These are phyloP conservation scores for Aureobasidium melanogenum DNA, from an alignment of 2,329 filamentous ascomycete species.

Conservation along the genomic window DNA sequence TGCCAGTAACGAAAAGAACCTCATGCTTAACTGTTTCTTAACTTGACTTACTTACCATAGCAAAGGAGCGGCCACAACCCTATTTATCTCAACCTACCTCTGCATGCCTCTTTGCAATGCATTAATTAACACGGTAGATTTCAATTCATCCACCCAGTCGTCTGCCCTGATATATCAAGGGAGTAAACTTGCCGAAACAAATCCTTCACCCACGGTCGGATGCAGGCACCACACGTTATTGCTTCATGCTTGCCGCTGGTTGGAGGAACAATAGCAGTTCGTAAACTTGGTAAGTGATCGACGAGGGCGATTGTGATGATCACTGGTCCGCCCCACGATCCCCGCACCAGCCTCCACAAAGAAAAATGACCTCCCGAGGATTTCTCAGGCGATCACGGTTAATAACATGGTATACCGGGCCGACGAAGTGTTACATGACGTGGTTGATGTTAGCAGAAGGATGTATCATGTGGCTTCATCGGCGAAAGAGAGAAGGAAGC, in stretches of 20 bases:
- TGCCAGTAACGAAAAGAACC: not conserved
- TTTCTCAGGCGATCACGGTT: not conserved
- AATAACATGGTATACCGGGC: not conserved
- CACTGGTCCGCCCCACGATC: not conserved
- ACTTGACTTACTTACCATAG: no score
- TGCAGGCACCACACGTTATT: not conserved
- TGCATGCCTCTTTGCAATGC: not conserved
- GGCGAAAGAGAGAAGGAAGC: not conserved
- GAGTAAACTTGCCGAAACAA: not conserved
- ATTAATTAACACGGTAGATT: not conserved
- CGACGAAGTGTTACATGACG: not conserved
- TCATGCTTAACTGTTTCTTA: not conserved
- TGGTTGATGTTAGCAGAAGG: not conserved
- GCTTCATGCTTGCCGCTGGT: slow-evolving; percentile 1
- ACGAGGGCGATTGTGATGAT: not conserved
- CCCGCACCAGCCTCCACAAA: slow-evolving; percentile 5
- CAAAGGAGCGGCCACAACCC: not conserved
- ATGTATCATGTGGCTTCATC: not conserved
- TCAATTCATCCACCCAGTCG: slow-evolving; percentile 8
- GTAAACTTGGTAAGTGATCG: not conserved
- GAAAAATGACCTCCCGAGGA: not conserved
- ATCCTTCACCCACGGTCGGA: not conserved
- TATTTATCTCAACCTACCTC: not conserved
- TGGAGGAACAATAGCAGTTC: not conserved
- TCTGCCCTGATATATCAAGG: not conserved